Base-by-base conservation (phyloP, 495 filamentous ascomycete genomes). In the Halenospora varia region DNA sequence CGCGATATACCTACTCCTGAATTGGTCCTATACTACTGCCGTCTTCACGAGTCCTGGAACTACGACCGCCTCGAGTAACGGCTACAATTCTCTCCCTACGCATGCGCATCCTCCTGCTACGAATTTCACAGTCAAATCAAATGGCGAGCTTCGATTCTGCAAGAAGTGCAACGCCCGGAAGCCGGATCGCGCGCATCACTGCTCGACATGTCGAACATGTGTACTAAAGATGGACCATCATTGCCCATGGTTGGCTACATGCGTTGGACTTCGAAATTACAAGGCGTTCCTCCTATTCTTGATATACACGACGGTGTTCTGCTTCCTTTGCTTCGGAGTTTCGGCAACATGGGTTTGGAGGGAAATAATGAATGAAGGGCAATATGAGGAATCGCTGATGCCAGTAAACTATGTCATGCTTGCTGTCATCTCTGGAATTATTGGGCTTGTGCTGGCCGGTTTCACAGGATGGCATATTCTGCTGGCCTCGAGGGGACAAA, bases 221-320 rank as follows among this genome's bases (percentile, higher is more conserved):
- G 93, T 98, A 10, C 77, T 97, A 67, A 97, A 97, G 73, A 98
- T 98, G 94, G 94, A 98, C 70, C 94, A 98, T 70, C 94, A 98
- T 74, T 98, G 94, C 65, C 94, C 94, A 4, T 98, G 94, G 94
- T 79, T 97, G 48, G 94, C 95, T 18, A 97, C 90, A 2, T 98
- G 94, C 67, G 88, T 98, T 47, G 95, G 95, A 22, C 73, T 98
- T 55, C 80, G 83, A 64, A 98, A 97, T 72, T 96, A 97, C 77
- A 97, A 97, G 71, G 79, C 92, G 3, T 98, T 98, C 69, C 68
- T 98, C 35, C 79, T 97, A 9, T 98, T 98, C 71, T 79, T 98
- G 23, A 87, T 95, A 53, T 97, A 98, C 68, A 90, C 89, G 10
- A 88, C 84, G 15, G 49, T 96, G 13, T 96, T 95, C 75, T 92